Evolutionary conservation across 192 early-diverging fungal genomes (phyloP).

Genomic region (Linnemannia hyalina): DNA sequence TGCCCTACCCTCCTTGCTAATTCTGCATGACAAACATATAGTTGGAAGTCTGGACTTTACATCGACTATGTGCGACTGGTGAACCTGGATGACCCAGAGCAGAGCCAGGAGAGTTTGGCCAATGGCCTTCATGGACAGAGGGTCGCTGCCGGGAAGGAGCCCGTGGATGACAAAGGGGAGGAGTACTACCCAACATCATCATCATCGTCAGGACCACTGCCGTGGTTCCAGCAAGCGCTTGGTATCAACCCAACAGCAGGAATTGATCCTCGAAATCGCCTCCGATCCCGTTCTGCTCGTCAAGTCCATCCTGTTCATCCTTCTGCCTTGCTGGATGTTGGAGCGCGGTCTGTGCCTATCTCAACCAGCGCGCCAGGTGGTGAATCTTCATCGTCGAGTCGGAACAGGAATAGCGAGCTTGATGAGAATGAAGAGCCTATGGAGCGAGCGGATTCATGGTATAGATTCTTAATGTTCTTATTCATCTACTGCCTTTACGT

Average conservation of each 20-base stretch:
- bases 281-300: conserved; percentile 22
- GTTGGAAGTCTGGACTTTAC: conserved; percentile 49
- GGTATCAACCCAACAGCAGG: conserved; percentile 1
- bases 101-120: conserved; percentile 3
- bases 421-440: neutral
- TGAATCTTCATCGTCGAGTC: neutral
- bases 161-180: conserved; percentile 42
- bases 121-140: neutral
- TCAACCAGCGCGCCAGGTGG: neutral
- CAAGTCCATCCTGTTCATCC: conserved; percentile 20
- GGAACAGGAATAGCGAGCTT: neutral
- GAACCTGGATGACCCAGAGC: conserved; percentile 36
- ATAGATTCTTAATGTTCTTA: conserved; percentile 24
- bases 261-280: neutral
- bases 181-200: conserved; percentile 33
- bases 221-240: conserved; percentile 14
- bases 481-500: conserved; percentile 42
- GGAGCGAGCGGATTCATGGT: conserved; percentile 17
- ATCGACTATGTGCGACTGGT: conserved; percentile 48
- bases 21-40: neutral
- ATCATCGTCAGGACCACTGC: neutral
- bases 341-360: neutral
- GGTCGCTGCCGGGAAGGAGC: conserved; percentile 17
- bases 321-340: conserved; percentile 13
- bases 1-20: neutral